Evolutionary conservation across 2,329 filamentous ascomycete species (phyloP), one percentile per base, ranked within the genome.

Genomic region (Colletotrichum musae): DNA sequence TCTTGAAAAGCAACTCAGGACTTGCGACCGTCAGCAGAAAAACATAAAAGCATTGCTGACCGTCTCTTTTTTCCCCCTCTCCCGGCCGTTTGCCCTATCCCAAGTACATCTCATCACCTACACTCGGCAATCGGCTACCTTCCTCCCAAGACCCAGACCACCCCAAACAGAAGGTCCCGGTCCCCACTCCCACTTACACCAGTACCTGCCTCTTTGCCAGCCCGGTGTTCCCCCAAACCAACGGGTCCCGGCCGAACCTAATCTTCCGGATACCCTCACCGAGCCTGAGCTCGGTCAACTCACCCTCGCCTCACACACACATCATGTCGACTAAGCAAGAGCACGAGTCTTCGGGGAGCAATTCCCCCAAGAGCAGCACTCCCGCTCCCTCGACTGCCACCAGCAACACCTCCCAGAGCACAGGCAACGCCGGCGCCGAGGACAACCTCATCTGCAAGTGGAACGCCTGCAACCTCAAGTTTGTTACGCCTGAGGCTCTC

Each of bases 401-500:
- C 7, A 84, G 83, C 52, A 83, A 82, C 65, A 81, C 81, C 6
- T 82, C 84, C 10, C 81, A 84, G 73, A 81, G 82, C 65, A 80
- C 79, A 68, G 74, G 73, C 16, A 72, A 76, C 7, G 69, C 77
- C 16, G 68, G 41, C 51, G 67, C 72, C 6, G 84, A 87, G 39
- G 88, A 90, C 72, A 87, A 86, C 75, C 84, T 91, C 41, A 84
- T 85, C 63, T 91, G 89, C 78, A 87, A 87, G 73, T 91, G 89
- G 89, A 85, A 85, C 70, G 80, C 82, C 61, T 91, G 89, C 75
- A 84, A 83, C 74, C 86, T 89, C 74, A 88, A 87, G 73, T 91
- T 91, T 74, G 80, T 79, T 52, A 84, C 82, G 9, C 85, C 89
- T 15, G 88, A 91, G 77, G 80, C 81, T 67, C 86, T 91, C 74